These are phyloP conservation scores for Alternaria incomplexa DNA, from an alignment of 2,329 filamentous ascomycete species.

Conservation along the genomic window DNA sequence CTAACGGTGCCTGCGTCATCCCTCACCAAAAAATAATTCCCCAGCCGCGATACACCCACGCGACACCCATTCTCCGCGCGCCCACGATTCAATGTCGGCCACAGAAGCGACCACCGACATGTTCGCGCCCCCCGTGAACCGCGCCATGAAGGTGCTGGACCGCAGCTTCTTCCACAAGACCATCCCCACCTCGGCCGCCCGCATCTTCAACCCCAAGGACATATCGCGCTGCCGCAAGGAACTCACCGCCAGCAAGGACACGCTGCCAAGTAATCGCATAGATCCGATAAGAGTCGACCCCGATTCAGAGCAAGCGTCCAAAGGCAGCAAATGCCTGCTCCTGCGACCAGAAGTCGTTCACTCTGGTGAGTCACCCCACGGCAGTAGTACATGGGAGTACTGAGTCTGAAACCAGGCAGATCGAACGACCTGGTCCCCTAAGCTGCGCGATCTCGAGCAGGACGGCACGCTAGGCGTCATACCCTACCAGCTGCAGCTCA, in stretches of 20 bases:
- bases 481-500: slow-evolving; percentile 76
- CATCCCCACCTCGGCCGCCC: slow-evolving; percentile 77
- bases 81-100: slow-evolving; percentile 37
- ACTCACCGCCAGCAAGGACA: slow-evolving; percentile 69
- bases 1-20: slow-evolving; percentile 12
- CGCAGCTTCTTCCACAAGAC: slow-evolving; percentile 80
- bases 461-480: slow-evolving; percentile 72
- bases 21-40: slow-evolving; percentile 8
- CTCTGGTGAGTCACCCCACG: slow-evolving; percentile 39
- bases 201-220: slow-evolving; percentile 74
- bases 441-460: slow-evolving; percentile 71
- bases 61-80: not conserved
- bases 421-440: slow-evolving; percentile 76
- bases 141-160: slow-evolving; percentile 80
- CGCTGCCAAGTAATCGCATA: slow-evolving; percentile 69
- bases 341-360: slow-evolving; percentile 52
- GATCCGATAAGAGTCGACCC: slow-evolving; percentile 67
- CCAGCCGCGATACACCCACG: not conserved
- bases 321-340: slow-evolving; percentile 54
- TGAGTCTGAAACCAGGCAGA: slow-evolving; percentile 58
- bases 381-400: slow-evolving; percentile 23
- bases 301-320: slow-evolving; percentile 60
- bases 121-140: slow-evolving; percentile 82
- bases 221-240: slow-evolving; percentile 74
- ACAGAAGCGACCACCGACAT: slow-evolving; percentile 50